phyloP scores from a whole-genome alignment of 208 protist species.

The Phytomonas sp. region DNA sequence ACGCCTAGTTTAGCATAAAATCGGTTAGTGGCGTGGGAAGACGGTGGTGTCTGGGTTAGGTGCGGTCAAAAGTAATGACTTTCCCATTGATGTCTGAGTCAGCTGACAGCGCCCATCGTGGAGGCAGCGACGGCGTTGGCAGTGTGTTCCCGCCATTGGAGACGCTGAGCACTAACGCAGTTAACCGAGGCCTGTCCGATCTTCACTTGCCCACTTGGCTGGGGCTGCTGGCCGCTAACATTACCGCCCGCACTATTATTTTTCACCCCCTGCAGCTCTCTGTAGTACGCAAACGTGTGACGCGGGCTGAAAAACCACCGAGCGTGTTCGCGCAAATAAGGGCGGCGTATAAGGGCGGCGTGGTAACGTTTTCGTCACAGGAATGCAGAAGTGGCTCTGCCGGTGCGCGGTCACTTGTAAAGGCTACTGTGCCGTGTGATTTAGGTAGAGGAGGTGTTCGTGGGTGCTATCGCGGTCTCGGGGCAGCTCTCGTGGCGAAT shows the following conservation, averaged over 20 bases:
- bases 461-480: conserved; percentile 63
- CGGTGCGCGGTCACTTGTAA: neutral
- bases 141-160: neutral
- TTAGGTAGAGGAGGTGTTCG: conserved; percentile 50
- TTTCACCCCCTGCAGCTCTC: conserved; percentile 76
- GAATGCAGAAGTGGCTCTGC: neutral
- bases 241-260: conserved; percentile 53
- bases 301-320: conserved; percentile 39
- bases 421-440: conserved; percentile 9
- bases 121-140: neutral
- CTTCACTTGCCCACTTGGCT: conserved; percentile 78
- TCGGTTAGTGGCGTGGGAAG: neutral
- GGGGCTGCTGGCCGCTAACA: conserved; percentile 50
- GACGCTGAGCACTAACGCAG: conserved; percentile 48
- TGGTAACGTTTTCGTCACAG: neutral
- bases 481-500: conserved; percentile 57
- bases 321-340: conserved; percentile 32
- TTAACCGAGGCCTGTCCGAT: conserved; percentile 68
- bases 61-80: neutral
- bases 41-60: neutral
- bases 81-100: neutral
- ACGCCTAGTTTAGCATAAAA: neutral
- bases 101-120: neutral
- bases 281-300: conserved; percentile 73
- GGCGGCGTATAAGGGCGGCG: conserved; percentile 46